Base-by-base conservation (phyloP, 257 asterid species). In the Lantana camara region DNA sequence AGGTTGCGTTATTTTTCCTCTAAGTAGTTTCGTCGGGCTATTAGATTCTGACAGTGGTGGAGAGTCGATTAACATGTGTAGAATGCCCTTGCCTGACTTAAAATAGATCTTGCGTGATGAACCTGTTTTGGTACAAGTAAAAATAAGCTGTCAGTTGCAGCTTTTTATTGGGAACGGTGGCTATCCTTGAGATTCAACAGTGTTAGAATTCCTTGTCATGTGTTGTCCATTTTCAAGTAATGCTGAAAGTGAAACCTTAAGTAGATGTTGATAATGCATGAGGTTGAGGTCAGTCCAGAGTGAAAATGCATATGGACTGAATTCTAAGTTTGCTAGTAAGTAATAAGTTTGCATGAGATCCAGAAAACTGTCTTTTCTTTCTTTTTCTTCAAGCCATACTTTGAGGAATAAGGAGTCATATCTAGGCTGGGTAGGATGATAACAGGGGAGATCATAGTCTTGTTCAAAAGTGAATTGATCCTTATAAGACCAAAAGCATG, bases 51-150 rank as follows among this genome's bases (percentile, higher is more conserved):
- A 27, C 21, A 32, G 64, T 48, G 42, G 4, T 37, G 27, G 51
- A 0, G 10, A 46, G 13, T 48, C 9, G 45, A 32, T 51, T n/a
- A 41, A n/a, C 8, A 69, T 40, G 3, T 62, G 23, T 52, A 7
- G 29, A 32, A 45, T 51, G 60, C 60, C 30, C 19, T 66, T 53
- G 15, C 50, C 45, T 67, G 10, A 12, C 32, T 12, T 63, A 45
- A n/a, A 46, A 30, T 57, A 52, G 45, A 54, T 10, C 13, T 57
- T 58, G 21, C 60, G 46, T 34, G 12, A 59, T 48, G 52, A 7
- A 24, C 38, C 24, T 23, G 24, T 51, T 12, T 44, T 3, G n/a
- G 23, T 30, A 37, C 27, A 10, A 19, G 22, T 20, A 61, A 40
- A 16, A 17, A 1, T 4, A 21, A 9, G 47, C 12, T 4, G 5